Evolutionary conservation across 1,284 basidiomycete genomes (phyloP), one percentile per base, ranked within the genome.

Genomic region (Cutaneotrichosporon sp.): DNA sequence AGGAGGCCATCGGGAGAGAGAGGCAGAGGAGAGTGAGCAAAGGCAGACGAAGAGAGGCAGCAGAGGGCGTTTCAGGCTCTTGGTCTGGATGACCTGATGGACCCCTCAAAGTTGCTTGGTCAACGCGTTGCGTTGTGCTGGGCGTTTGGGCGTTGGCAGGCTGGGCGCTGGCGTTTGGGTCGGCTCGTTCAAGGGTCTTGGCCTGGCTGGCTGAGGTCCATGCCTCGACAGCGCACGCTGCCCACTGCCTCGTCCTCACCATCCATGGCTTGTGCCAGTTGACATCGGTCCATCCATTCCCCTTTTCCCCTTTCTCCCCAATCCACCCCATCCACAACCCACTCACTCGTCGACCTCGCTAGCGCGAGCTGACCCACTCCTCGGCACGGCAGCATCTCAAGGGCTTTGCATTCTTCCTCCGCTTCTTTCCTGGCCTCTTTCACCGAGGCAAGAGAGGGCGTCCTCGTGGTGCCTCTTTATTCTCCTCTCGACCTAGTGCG

Each of bases 381-480:
- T 45, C n/a, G n/a, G n/a, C n/a, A n/a, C 22, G 45, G 45, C 22
- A 46, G 24, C 45, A 46, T 24, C 10, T 14, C 9, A 22, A 10
- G 11, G 24, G 45, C 22, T 10, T 25, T 16, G 10, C 47, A 10
- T 50, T 29, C 25, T 29, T 9, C 47, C 25, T 10, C 46, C 22
- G 24, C 27, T 10, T 27, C 27, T 31, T 27, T 31, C 47, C 25
- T 50, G 47, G 25, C 25, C 25, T 16, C 25, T 50, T 50, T n/a
- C 18, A 7, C n/a, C 25, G 47, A 27, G 24, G 46, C 11, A 31
- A 50, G 47, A 50, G 47, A 50, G 47, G 27, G 22, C 27, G 24
- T 27, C 47, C 47, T 31, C 47, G 46, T 29, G 47, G 47, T 50
- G 47, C 47, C 47, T 50, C 47, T 50, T 50, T 18, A 50, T 50